These are phyloP conservation scores for Lanmaoa rubissima DNA, from an alignment of 768 basidiomycete genomes.

Conservation along the genomic window DNA sequence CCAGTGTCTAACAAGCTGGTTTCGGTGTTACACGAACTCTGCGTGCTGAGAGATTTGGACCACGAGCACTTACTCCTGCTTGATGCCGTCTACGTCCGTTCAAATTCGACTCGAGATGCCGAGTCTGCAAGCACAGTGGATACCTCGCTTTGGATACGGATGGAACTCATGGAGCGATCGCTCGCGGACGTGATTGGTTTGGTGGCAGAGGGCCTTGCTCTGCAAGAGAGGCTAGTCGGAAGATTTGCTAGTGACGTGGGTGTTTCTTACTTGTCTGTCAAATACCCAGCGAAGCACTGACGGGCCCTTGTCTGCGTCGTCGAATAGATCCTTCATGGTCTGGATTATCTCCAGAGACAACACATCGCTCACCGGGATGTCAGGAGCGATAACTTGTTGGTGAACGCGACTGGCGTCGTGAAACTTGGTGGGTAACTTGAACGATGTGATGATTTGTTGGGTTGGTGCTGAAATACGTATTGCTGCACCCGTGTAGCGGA, in stretches of 20 bases:
- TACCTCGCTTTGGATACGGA: constrained; percentile 77
- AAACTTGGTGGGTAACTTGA: constrained; percentile 60
- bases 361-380: constrained; percentile 81
- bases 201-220: constrained; percentile 55
- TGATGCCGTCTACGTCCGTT: constrained; percentile 69
- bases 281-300: not conserved
- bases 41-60: constrained; percentile 52
- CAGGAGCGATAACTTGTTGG: constrained; percentile 77
- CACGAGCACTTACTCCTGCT: constrained; percentile 65
- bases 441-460: not conserved
- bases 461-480: not conserved
- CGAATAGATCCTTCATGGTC: constrained; percentile 57
- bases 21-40: constrained; percentile 62
- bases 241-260: constrained; percentile 77
- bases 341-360: constrained; percentile 62
- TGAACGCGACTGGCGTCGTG: constrained; percentile 66
- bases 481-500: constrained; percentile 50
- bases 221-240: constrained; percentile 70
- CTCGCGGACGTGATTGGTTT: constrained; percentile 77
- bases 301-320: not conserved
- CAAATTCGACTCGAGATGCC: constrained; percentile 29
- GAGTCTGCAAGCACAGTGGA: constrained; percentile 31
- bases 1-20: constrained; percentile 57
- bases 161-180: constrained; percentile 90
- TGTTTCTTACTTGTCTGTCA: constrained; percentile 14